Conservation (phyloP, 2,329 filamentous ascomycete genomes). For the Fusarium scirpi region DNA sequence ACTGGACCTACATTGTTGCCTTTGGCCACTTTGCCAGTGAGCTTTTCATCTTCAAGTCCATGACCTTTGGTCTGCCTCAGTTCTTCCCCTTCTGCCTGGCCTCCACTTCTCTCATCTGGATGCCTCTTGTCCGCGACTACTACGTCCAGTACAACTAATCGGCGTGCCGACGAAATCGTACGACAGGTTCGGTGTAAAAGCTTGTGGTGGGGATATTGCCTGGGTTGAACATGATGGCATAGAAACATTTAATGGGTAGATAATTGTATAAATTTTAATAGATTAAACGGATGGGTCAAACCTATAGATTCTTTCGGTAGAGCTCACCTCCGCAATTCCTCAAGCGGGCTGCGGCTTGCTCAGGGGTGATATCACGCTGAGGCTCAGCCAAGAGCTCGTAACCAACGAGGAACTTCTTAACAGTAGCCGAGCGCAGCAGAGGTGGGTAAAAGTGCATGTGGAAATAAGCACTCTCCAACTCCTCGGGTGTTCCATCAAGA, state of each 20-base stretch:
- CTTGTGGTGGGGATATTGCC: not conserved
- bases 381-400: slow-evolving; percentile 98
- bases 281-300: slow-evolving; percentile 21
- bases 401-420: slow-evolving; percentile 95
- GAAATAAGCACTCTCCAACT: slow-evolving; percentile 88
- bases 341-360: slow-evolving; percentile 87
- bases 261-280: slow-evolving; percentile 20
- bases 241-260: slow-evolving; percentile 16
- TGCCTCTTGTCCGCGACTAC: slow-evolving; percentile 73
- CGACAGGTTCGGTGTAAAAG: not conserved
- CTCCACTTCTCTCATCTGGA: slow-evolving; percentile 67
- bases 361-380: slow-evolving; percentile 97
- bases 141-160: slow-evolving; percentile 67
- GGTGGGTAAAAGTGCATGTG: slow-evolving; percentile 99
- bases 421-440: slow-evolving; percentile 88
- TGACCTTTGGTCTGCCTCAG: slow-evolving; percentile 71
- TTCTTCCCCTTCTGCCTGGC: slow-evolving; percentile 67
- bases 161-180: not conserved
- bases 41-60: slow-evolving; percentile 82
- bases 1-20: slow-evolving; percentile 86
- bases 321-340: slow-evolving; percentile 82
- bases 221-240: not conserved
- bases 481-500: slow-evolving; percentile 81
- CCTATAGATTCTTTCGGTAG: slow-evolving; percentile 73
- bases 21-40: slow-evolving; percentile 83